Evolutionary conservation across 176 grass and related monocot species (phyloP).

Genomic region (Hyparrhenia diplandra): DNA sequence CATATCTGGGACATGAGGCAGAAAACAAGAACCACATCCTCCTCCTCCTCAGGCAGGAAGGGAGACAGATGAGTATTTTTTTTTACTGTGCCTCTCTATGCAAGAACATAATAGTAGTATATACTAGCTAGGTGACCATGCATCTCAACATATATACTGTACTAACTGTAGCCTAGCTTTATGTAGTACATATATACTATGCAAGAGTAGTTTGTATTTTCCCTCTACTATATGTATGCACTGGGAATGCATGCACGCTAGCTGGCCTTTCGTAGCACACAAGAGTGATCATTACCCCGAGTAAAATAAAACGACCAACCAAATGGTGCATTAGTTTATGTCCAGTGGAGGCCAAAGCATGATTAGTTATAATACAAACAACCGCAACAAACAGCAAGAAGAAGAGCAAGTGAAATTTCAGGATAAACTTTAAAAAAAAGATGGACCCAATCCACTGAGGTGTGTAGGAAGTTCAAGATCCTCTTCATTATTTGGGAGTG

Average conservation of each 20-base stretch:
- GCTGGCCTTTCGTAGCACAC: constrained; percentile 28
- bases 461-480: constrained; percentile 19
- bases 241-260: neutral
- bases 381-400: constrained; percentile 31
- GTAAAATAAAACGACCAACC: constrained; percentile 27
- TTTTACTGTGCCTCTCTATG: neutral
- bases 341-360: constrained; percentile 43
- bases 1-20: constrained; percentile 44
- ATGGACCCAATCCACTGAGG: constrained; percentile 21
- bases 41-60: neutral
- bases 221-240: neutral
- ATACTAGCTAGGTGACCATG: too few relatives aligned
- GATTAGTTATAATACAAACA: constrained; percentile 55
- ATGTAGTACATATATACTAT: neutral
- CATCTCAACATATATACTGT: neutral
- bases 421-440: constrained; percentile 27
- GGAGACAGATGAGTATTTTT: constrained; percentile 9
- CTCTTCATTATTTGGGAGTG: constrained; percentile 6
- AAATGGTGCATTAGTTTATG: constrained; percentile 42
- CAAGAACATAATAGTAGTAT: neutral
- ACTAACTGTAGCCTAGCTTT: too few relatives aligned
- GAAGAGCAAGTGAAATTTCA: constrained; percentile 41
- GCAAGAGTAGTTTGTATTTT: neutral
- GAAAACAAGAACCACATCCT: constrained; percentile 46
- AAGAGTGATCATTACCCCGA: constrained; percentile 40